phyloP scores from a whole-genome alignment of 2,329 filamentous ascomycete genomes.

The Blastomyces emzantsi region DNA sequence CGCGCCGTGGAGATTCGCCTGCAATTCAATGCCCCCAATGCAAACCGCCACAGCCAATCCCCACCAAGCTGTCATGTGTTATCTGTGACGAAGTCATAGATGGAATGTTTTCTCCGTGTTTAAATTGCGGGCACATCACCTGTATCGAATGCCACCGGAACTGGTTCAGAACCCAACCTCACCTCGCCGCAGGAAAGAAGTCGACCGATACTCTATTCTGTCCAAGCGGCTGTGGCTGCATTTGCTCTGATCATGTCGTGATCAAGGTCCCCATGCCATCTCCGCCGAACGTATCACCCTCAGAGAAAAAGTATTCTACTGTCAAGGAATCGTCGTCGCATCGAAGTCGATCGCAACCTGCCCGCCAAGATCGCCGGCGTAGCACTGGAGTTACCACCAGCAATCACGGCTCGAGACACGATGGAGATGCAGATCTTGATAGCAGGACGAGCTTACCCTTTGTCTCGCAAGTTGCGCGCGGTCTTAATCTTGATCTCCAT shows the following conservation, averaged over 20 bases:
- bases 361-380: constrained; percentile 11
- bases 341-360: constrained; percentile 10
- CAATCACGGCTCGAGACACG: constrained; percentile 14
- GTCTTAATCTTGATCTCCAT: constrained; percentile 34
- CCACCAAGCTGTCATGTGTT: constrained; percentile 33
- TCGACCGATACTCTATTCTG: constrained; percentile 24
- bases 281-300: constrained; percentile 13
- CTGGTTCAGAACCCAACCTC: constrained; percentile 31
- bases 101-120: constrained; percentile 40
- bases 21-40: constrained; percentile 29
- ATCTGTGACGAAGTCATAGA: constrained; percentile 37
- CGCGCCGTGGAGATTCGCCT: constrained; percentile 15
- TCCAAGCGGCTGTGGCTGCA: constrained; percentile 41
- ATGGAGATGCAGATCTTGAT: constrained; percentile 31
- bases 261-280: constrained; percentile 27
- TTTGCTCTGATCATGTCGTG: constrained; percentile 33
- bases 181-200: constrained; percentile 7
- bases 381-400: neutral
- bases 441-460: constrained; percentile 32
- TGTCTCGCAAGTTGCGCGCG: constrained; percentile 31
- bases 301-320: constrained; percentile 15
- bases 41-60: constrained; percentile 26
- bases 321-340: neutral
- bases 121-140: constrained; percentile 41
- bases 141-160: constrained; percentile 38